Evolutionary conservation across 345 rosid species (phyloP).

Genomic region (Erysimum cheiranthoides): DNA sequence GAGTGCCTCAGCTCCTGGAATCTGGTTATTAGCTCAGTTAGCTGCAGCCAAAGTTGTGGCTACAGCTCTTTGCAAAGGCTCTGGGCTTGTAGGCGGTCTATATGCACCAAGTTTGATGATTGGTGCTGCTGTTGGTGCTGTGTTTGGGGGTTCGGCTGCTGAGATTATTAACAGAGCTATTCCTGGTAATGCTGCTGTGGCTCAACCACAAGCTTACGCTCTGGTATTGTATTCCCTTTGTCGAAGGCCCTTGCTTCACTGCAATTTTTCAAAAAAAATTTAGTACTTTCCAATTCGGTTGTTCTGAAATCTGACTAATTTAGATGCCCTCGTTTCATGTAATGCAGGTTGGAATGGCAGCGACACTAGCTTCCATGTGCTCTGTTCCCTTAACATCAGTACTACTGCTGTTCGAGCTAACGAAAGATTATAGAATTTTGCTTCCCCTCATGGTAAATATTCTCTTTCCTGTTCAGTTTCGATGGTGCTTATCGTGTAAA

Average conservation of each 20-base stretch:
- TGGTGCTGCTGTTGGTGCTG: slow-evolving; percentile 99
- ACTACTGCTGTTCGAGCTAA: slow-evolving; percentile 88
- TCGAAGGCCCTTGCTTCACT: slow-evolving; percentile 27
- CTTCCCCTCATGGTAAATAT: slow-evolving; percentile 94
- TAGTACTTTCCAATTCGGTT: slow-evolving; percentile 9
- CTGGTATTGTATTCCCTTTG: slow-evolving; percentile 62
- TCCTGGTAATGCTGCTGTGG: slow-evolving; percentile 97
- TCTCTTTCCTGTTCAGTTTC: slow-evolving; percentile 9
- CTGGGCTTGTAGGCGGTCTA: slow-evolving; percentile 97
- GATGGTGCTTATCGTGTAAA: not conserved
- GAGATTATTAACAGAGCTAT: slow-evolving; percentile 86
- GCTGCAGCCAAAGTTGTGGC: slow-evolving; percentile 96
- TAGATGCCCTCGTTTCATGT: slow-evolving; percentile 25
- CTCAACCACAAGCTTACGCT: slow-evolving; percentile 99
- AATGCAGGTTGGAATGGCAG: slow-evolving; percentile 98
- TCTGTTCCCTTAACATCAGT: slow-evolving; percentile 98
- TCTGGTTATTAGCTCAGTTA: slow-evolving; percentile 88
- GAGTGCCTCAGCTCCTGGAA: slow-evolving; percentile 97
- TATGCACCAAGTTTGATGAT: slow-evolving; percentile 99
- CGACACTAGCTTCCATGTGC: slow-evolving; percentile 96
- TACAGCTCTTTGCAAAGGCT: slow-evolving; percentile 94
- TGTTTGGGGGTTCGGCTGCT: slow-evolving; percentile 96
- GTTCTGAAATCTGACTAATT: slow-evolving; percentile 31
- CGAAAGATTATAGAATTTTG: slow-evolving; percentile 93
- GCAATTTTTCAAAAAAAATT: not conserved